Conservation (phyloP, 2,329 filamentous ascomycete genomes). For the Verticillium dahliae region DNA sequence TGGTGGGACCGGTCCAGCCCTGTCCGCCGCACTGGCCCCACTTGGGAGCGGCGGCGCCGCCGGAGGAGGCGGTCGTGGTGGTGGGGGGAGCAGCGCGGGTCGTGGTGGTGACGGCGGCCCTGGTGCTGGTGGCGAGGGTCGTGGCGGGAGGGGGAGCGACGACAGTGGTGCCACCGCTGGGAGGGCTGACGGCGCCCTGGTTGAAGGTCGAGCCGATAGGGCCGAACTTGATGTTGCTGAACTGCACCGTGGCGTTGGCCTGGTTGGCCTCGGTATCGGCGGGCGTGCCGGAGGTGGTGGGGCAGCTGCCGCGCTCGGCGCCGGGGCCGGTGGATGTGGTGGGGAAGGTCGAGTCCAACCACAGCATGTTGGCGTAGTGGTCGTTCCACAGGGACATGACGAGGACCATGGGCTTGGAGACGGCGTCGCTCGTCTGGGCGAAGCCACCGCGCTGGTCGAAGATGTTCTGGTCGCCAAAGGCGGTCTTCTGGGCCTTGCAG, state of each 20-base stretch:
- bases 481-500: conserved; percentile 52
- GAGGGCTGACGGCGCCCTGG: conserved; percentile 5
- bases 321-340: conserved; percentile 37
- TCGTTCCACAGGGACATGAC: conserved; percentile 56
- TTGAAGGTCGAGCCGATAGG: conserved; percentile 47
- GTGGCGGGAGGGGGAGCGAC: neutral
- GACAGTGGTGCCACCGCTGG: neutral
- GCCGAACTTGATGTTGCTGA: conserved; percentile 50
- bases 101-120: conserved; percentile 6
- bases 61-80: conserved; percentile 6
- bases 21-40: conserved; percentile 31
- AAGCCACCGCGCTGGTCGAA: conserved; percentile 54
- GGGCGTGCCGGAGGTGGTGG: conserved; percentile 44
- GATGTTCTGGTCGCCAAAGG: conserved; percentile 45
- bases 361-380: conserved; percentile 35
- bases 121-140: conserved; percentile 7
- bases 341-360: conserved; percentile 65
- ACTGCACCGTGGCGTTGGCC: conserved; percentile 44
- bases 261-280: conserved; percentile 36
- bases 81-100: conserved; percentile 5
- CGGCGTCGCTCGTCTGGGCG: conserved; percentile 43
- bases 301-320: conserved; percentile 47
- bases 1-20: conserved; percentile 26
- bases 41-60: conserved; percentile 14
- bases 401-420: conserved; percentile 37